Evolutionary conservation across 75 land plant species (phyloP), one percentile per base, ranked within the genome.

Genomic region (Cryptomeria japonica): DNA sequence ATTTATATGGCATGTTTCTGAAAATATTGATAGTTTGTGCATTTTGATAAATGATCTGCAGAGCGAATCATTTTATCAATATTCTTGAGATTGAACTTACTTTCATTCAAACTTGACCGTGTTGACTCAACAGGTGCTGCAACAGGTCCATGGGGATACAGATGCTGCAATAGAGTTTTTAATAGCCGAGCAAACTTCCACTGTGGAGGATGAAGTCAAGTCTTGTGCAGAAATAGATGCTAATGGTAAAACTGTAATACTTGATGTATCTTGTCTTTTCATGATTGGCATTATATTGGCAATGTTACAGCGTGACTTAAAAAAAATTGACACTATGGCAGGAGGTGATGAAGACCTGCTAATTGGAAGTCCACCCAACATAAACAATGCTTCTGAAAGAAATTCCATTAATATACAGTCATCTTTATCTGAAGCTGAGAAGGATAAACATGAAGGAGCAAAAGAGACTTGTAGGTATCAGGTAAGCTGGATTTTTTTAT

Each of bases 101-200:
- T 70, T 86, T 22, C 15, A n/a, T 32, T 32, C 42, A 44, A 47
- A 12, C 34, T 3, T 84, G 42, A 44, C 53, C 12, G 16, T 34
- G 37, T 75, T 32, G 77, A 84, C 49, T 34, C 68, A 77, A 39
- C 91, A 96, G 98, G 92, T 95, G 86, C 90, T 96, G 70, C 88
- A 68, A 86, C 91, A 95, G 28, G 88, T 96, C 44, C 87, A 87
- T 87, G 97, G 97, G 41, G 95, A 96, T 91, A 86, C 91, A 86
- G 95, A 95, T 89, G 94, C 92, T 84, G 95, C 97, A 73, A 93
- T 96, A 82, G 97, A 96, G 72, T 93, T 86, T 89, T 85, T 96
- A 87, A 89, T 93, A 78, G 95, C 94, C 32, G 95, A 96, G 87
- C 80, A 88, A 85, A 87, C 68, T 86, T 31, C 85, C 18, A 86